Conservation (phyloP, 257 asterid genomes). For the Osmanthus fragrans region DNA sequence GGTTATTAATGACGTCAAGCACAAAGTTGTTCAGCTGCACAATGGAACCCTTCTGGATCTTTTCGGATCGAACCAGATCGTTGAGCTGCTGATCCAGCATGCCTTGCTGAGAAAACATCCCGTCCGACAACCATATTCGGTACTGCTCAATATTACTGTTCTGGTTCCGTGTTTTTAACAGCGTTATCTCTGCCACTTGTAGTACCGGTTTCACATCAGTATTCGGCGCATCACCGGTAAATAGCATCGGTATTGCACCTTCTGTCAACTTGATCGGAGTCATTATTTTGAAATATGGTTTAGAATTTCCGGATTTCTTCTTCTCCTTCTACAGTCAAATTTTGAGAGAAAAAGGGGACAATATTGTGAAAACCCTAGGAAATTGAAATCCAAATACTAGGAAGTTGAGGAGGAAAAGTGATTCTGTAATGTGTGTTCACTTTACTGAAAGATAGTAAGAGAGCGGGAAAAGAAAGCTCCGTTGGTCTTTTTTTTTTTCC, state of each 20-base stretch:
- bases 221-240: not conserved
- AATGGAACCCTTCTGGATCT: constrained; percentile 69
- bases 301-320: not conserved
- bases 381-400: not conserved
- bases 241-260: constrained; percentile 1
- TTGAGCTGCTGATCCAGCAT: constrained; percentile 81
- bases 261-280: not conserved
- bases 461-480: not conserved
- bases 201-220: not conserved
- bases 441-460: not conserved
- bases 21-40: constrained; percentile 64
- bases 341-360: not conserved
- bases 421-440: not conserved
- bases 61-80: constrained; percentile 51
- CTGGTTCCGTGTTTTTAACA: constrained; percentile 47
- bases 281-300: not conserved
- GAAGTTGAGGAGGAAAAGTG: not conserved
- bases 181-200: constrained; percentile 40
- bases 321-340: not conserved
- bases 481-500: too few relatives aligned
- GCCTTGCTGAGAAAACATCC: constrained; percentile 59
- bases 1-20: constrained; percentile 52
- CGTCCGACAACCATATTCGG: constrained; percentile 76
- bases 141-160: constrained; percentile 45
- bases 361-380: not conserved